Evolutionary conservation across 768 basidiomycete species (phyloP), one percentile per base, ranked within the genome.

Genomic region (Phanerodontia chrysosporium): DNA sequence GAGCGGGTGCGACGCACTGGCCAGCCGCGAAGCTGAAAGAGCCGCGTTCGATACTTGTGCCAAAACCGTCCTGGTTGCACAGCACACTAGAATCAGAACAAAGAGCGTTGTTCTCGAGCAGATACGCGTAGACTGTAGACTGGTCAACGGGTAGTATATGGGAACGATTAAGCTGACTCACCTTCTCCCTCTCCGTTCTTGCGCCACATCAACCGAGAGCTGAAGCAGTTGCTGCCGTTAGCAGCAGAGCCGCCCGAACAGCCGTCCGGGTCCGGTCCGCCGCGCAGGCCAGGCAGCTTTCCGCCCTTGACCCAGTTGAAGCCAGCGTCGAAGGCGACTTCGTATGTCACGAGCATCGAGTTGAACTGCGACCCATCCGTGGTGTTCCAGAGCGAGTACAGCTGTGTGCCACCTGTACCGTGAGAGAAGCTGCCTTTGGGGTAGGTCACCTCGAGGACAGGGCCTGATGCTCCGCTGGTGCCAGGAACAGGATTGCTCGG

Each of bases 261-360:
- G 1, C 85, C 86, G 16, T 76, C 74, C 2, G 80, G 73, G 51
- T 82, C 79, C 2, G 82, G 69, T 0, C 89, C 90, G 16, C 90
- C 89, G 66, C 89, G 76, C 36, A 91, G 66, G 4, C 90, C 90
- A 12, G 90, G 90, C 10, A 92, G 78, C 73, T 91, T 91, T 22
- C 87, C 89, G 25, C 87, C 80, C 82, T 85, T 84, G 28, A 88
- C 86, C 80, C 83, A 92, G 65, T 86, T 73, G 68, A 88, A 92
- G 44, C 70, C 73, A 0, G 71, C 49, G 59, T 85, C 83, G 67
- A 92, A 90, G 1, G 87, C 87, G 27, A 92, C 74, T 65, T 92
- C 89, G 70, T 92, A 91, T 8, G 83, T 79, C 18, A 90, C 70
- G 56, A 89, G 70, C 87, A 91, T 87, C 44, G 83, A 80, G 61